Evolutionary conservation across 257 asterid species (phyloP), one percentile per base, ranked within the genome.

Genomic region (Forsythia viridissima): DNA sequence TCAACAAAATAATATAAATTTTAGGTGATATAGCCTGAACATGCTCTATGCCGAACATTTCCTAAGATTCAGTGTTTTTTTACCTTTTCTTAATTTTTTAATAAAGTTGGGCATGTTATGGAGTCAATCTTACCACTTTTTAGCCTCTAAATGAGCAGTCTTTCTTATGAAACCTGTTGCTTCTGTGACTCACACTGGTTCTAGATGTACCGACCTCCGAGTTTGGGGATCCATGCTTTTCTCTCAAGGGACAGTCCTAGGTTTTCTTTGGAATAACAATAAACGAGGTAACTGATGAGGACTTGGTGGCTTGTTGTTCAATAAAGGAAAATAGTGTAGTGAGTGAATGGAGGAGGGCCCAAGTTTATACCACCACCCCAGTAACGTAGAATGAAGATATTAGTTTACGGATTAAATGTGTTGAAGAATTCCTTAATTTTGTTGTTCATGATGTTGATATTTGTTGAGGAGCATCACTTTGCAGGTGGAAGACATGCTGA

Each of bases 401-500:
- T 70, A 70, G 43, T 76, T 72, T 65, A 70, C 18, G 40, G 40
- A 63, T 63, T 30, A 63, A 63, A 9, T 30, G 66, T 39, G 24
- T n/a, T 18, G 36, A n/a, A 37, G 34, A 37, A 7, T 75, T 57
- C 11, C 34, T 76, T 8, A 21, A 76, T 11, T 76, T 15, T 59
- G 40, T 63, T 48, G 52, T 18, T 74, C 85, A 71, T 43, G 75
- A 80, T 72, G 30, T 71, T 81, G 80, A 39, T 71, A 55, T 71
- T 80, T 51, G 34, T 36, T 77, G 78, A 48, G 73, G 40, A 75
- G 74, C 46, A 55, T 77, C 73, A 77, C 76, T 63, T 30, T 87
- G 78, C 91, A 95, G 99, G 97, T 95, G 85, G 99, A 95, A 87
- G 99, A 95, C 85, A 95, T 95, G 99, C 91, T 95, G 82, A 95